Base-by-base conservation (phyloP, 2,329 filamentous ascomycete species). In the Malbranchea zuffiana region DNA sequence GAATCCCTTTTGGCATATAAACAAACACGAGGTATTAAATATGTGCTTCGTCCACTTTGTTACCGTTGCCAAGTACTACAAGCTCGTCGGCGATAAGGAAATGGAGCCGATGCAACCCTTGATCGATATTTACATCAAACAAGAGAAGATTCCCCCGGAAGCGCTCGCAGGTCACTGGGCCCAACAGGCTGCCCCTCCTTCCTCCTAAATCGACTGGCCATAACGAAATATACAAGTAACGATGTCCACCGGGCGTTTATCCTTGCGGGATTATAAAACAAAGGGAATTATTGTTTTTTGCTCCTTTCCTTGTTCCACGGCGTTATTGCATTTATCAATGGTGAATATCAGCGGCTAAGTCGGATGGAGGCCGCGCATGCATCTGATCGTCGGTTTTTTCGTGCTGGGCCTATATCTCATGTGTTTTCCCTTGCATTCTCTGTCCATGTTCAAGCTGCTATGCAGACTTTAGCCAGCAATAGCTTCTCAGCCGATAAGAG, bases 101-200 rank as follows among this genome's bases (percentile, higher is more conserved):
- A 74, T 92, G 51, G 87, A 95, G 68, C 88, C 88, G 15, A 94
- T 96, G 85, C 84, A 92, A 66, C 85, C 84, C 17, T 65, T 96
- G 49, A 83, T 96, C 49, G 86, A 95, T 52, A 72, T 95, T 32
- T 95, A 87, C 80, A 78, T 86, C 17, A 80, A 80, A 44, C 88
- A 88, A 54, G 86, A 87, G 41, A 82, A 87, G 17, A 82, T 96
- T 50, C 86, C 86, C 2, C 74, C 76, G 8, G 81, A 82, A 51
- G 65, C 65, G 8, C 49, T 62, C 24, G 59, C 60, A 15, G 59
- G 62, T 38, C 58, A 63, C 47, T 61, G 62, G 62, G 54, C 56
- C 32, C 56, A 61, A 44, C 57, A 59, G 8, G 29, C 36, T 12
- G 36, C 36, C 28, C n/a, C 27, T 32, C 13, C 36, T 6, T 13